Conservation (phyloP, 805 yeast genomes). For the Candida tammaniensis region DNA sequence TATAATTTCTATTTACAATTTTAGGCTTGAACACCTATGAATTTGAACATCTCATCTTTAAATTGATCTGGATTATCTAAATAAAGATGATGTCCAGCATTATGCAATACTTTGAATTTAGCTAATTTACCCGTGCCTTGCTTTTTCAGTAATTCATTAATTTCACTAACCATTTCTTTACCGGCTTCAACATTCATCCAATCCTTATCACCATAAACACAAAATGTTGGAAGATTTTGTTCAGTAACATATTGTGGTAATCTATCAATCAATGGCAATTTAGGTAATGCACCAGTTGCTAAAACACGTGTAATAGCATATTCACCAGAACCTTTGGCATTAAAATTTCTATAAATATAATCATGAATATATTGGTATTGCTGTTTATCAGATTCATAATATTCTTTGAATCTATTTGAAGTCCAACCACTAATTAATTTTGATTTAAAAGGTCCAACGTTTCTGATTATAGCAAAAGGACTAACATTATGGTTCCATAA, state of each 20-base stretch:
- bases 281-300: slow-evolving; percentile 57
- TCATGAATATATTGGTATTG: slow-evolving; percentile 43
- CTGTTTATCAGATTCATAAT: slow-evolving; percentile 27
- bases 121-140: slow-evolving; percentile 29
- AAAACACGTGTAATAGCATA: slow-evolving; percentile 58
- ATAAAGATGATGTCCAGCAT: slow-evolving; percentile 57
- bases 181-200: slow-evolving; percentile 74
- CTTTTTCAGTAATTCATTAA: slow-evolving; percentile 25
- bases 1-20: slow-evolving; percentile 2
- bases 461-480: slow-evolving; percentile 52
- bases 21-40: slow-evolving; percentile 19
- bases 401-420: slow-evolving; percentile 42
- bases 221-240: slow-evolving; percentile 45
- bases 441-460: slow-evolving; percentile 53
- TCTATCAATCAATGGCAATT: slow-evolving; percentile 56
- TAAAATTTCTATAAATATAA: slow-evolving; percentile 53
- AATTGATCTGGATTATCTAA: slow-evolving; percentile 46
- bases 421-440: slow-evolving; percentile 55
- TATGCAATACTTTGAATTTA: slow-evolving; percentile 29
- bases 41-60: slow-evolving; percentile 28
- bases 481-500: slow-evolving; percentile 56
- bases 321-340: slow-evolving; percentile 62
- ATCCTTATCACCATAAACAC: slow-evolving; percentile 67
- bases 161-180: slow-evolving; percentile 33
- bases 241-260: slow-evolving; percentile 40